A percentile compares a stretch with the other conserved stretches of the same genome.
These are phyloP conservation scores for Melocanna baccifera DNA, from an alignment of 176 grass and related monocot species.

Conservation along the genomic window DNA sequence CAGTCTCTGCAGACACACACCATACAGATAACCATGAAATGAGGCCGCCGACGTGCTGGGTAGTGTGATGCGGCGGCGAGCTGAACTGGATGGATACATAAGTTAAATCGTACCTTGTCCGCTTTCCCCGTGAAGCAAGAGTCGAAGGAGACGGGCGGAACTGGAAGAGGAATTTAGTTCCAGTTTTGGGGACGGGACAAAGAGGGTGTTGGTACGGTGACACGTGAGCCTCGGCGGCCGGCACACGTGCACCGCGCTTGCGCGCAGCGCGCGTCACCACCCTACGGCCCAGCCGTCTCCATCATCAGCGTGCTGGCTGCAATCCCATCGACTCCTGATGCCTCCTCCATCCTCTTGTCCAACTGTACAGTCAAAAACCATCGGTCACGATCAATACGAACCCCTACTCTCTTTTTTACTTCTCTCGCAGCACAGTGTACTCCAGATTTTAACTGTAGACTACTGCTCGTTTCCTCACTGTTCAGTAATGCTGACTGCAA, in stretches of 20 bases:
- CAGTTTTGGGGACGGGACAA: neutral
- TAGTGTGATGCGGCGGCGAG: neutral
- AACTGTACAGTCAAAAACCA: too few species aligned
- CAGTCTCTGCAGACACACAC: neutral
- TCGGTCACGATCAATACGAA: too few species aligned
- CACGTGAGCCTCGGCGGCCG: neutral
- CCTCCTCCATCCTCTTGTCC: too few species aligned
- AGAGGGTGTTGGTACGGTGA: neutral
- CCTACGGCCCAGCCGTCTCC: too few species aligned
- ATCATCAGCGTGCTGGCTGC: neutral
- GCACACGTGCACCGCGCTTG: slow-evolving; percentile 1
- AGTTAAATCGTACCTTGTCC: neutral
- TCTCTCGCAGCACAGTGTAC: too few species aligned
- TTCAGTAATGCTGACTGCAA: neutral
- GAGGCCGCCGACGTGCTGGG: too few species aligned
- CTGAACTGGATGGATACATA: neutral
- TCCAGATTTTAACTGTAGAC: too few species aligned
- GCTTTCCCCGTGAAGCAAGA: neutral
- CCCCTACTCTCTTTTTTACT: too few species aligned
- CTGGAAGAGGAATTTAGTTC: neutral
- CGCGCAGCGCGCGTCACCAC: too few species aligned
- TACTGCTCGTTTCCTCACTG: neutral
- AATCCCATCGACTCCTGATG: neutral
- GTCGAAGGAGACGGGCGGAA: neutral
- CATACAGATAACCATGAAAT: neutral